These are phyloP conservation scores for Penicillium sp. DNA, from an alignment of 2,329 filamentous ascomycete species.

Conservation along the genomic window DNA sequence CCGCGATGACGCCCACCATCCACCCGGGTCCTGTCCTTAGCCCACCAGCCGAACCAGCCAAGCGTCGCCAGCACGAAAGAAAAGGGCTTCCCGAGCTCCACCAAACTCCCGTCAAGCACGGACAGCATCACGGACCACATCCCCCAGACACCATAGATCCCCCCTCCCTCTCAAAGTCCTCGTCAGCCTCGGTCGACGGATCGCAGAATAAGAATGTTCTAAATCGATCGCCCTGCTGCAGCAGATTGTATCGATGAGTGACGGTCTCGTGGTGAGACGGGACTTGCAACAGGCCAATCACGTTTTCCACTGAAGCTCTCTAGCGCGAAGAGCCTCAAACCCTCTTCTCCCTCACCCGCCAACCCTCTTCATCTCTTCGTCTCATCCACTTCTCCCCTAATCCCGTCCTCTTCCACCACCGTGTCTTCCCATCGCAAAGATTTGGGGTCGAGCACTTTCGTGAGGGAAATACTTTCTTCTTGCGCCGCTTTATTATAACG, in stretches of 20 bases:
- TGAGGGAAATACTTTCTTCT: neutral
- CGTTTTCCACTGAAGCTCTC: slow-evolving; percentile 4
- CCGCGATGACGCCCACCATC: neutral
- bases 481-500: slow-evolving; percentile 4
- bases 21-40: neutral
- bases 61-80: neutral
- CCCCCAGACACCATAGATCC: slow-evolving; percentile 10
- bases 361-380: slow-evolving; percentile 5
- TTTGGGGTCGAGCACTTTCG: neutral
- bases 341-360: slow-evolving; percentile 5
- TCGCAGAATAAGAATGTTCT: neutral
- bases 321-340: slow-evolving; percentile 14
- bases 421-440: slow-evolving; percentile 8
- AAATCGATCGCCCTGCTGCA: slow-evolving; percentile 2
- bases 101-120: slow-evolving; percentile 20
- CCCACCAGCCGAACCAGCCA: neutral
- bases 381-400: slow-evolving; percentile 8
- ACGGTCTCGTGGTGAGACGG: slow-evolving; percentile 8
- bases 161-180: neutral
- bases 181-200: slow-evolving; percentile 5
- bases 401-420: slow-evolving; percentile 6
- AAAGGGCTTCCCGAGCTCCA: slow-evolving; percentile 16
- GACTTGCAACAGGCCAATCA: slow-evolving; percentile 4
- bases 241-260: slow-evolving; percentile 7
- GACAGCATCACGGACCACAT: slow-evolving; percentile 26